Evolutionary conservation across 345 rosid genomes (phyloP).

Genomic region (Camelina hispida): DNA sequence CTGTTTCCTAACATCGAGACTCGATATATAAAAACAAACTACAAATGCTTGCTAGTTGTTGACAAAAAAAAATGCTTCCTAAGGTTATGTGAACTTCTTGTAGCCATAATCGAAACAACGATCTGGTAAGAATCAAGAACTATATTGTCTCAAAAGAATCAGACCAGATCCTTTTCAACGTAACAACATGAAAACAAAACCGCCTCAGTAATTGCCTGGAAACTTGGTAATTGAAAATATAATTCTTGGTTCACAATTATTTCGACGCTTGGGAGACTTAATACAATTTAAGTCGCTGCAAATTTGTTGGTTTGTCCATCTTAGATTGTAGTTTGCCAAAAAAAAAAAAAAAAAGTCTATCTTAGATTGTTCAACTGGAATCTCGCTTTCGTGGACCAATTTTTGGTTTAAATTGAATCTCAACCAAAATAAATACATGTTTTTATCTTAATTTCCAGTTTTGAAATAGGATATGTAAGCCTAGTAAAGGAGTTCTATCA

Average conservation of each 20-base stretch:
- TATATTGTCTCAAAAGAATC: not conserved
- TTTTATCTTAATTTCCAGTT: not conserved
- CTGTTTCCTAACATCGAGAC: not conserved
- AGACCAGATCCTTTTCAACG: not conserved
- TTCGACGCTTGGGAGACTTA: conserved; percentile 18
- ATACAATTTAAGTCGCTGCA: conserved; percentile 9
- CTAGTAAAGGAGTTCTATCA: too few relatives aligned
- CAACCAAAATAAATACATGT: not conserved
- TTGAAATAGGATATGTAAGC: not conserved
- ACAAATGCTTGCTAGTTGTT: not conserved
- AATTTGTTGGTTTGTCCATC: not conserved
- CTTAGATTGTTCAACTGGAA: conserved; percentile 14
- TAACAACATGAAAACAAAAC: not conserved
- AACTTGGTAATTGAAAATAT: not conserved
- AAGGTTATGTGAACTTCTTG: not conserved
- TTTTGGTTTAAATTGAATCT: not conserved
- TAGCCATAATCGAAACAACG: not conserved
- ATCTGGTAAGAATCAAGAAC: not conserved
- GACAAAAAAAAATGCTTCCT: too few relatives aligned
- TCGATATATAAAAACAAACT: not conserved
- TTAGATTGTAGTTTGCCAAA: not conserved
- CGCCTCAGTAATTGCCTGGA: not conserved
- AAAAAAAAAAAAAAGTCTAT: not conserved
- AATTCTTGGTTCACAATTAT: conserved; percentile 11
- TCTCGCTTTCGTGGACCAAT: conserved; percentile 29